These are phyloP conservation scores for Laetiporus sulphureus DNA, from an alignment of 1,284 basidiomycete species.

Conservation along the genomic window DNA sequence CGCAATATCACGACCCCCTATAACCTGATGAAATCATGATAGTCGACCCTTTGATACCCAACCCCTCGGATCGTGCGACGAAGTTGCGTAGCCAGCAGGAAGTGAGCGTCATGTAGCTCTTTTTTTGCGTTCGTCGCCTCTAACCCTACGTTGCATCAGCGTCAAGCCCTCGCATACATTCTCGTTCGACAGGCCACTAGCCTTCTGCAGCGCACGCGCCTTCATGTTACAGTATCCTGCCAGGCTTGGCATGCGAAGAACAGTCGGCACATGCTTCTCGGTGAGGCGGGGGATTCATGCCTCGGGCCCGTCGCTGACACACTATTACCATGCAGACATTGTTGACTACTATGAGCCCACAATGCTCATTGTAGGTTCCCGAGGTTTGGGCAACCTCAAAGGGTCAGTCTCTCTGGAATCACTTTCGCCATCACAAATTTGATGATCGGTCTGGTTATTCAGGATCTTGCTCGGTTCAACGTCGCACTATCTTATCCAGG, in stretches of 20 bases:
- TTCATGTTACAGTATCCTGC: conserved; percentile 84
- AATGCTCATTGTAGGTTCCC: conserved; percentile 93
- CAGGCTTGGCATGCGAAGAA: conserved; percentile 97
- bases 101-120: conserved; percentile 31
- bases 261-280: conserved; percentile 86
- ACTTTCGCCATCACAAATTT: background rate
- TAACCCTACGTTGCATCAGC: conserved; percentile 35
- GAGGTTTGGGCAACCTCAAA: conserved; percentile 86
- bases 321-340: conserved; percentile 48
- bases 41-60: conserved; percentile 78
- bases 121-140: background rate
- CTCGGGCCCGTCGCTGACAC: background rate
- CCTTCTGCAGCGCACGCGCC: conserved; percentile 82
- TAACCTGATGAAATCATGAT: too few relatives aligned
- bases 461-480: conserved; percentile 96
- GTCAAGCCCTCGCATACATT: conserved; percentile 84
- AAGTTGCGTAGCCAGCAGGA: conserved; percentile 87
- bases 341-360: conserved; percentile 89
- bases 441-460: conserved; percentile 1
- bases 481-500: conserved; percentile 93
- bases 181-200: conserved; percentile 85
- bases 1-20: too few relatives aligned
- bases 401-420: conserved; percentile 47
- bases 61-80: conserved; percentile 61
- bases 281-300: conserved; percentile 31